Conservation (phyloP, 2,329 filamentous ascomycete genomes). For the Sporothrix luriei region DNA sequence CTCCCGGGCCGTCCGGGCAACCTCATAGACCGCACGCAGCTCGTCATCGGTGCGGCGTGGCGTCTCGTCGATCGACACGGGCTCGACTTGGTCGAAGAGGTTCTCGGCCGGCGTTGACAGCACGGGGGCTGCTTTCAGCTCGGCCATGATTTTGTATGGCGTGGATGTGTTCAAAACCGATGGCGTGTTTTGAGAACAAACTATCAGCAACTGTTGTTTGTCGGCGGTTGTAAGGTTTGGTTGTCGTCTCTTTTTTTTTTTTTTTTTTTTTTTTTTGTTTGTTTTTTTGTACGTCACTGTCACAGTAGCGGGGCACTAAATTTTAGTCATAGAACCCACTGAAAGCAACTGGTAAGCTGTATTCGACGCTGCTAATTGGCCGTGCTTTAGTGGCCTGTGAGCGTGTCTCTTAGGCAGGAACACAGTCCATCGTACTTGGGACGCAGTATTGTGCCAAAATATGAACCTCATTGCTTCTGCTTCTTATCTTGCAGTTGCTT, state of each 20-base stretch:
- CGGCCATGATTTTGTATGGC: constrained; percentile 46
- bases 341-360: constrained; percentile 5
- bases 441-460: no score
- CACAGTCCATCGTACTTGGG: no score
- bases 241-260: constrained; percentile 23
- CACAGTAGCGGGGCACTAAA: constrained; percentile 29
- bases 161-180: neutral
- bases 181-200: neutral
- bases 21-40: constrained; percentile 78
- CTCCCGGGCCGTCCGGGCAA: constrained; percentile 74
- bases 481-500: no score
- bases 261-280: constrained; percentile 29
- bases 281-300: neutral
- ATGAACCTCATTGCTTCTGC: no score
- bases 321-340: constrained; percentile 21
- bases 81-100: constrained; percentile 56
- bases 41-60: constrained; percentile 62
- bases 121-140: constrained; percentile 58
- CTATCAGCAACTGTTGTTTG: constrained; percentile 19
- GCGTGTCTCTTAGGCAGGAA: neutral
- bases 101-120: constrained; percentile 66
- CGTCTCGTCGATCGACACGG: constrained; percentile 41
- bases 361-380: constrained; percentile 29
- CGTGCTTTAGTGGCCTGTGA: neutral
- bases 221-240: constrained; percentile 30